Evolutionary conservation across 306 rosid genomes (phyloP).

Genomic region (Potentilla sterilis): DNA sequence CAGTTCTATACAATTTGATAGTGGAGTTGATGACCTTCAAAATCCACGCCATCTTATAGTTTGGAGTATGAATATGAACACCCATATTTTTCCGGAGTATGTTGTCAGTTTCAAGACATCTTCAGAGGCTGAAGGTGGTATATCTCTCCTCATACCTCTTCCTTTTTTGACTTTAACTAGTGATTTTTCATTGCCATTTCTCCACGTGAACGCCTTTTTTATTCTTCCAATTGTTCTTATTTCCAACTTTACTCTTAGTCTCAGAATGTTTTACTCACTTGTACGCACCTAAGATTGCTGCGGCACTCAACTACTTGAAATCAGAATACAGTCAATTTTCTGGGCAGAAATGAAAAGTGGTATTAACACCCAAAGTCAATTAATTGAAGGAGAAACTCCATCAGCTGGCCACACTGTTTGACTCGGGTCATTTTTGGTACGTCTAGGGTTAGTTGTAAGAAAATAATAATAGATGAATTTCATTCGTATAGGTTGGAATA

Average conservation of each 20-base stretch:
- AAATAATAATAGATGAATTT: not conserved
- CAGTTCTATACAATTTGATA: conserved; percentile 31
- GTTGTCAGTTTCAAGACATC: conserved; percentile 32
- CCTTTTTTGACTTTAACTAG: not conserved
- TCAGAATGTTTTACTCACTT: not conserved
- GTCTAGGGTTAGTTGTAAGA: not conserved
- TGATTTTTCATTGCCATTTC: too few species aligned
- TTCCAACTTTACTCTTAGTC: too few species aligned
- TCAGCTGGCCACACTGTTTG: not conserved
- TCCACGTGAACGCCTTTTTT: not conserved
- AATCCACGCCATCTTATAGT: conserved; percentile 31
- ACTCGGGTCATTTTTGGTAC: not conserved
- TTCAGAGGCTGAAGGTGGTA: conserved; percentile 22
- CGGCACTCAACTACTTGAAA: not conserved
- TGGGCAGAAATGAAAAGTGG: not conserved
- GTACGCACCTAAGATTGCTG: not conserved
- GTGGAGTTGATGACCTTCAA: conserved; percentile 37
- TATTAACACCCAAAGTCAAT: not conserved
- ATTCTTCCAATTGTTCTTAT: not conserved
- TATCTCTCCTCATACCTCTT: conserved; percentile 13
- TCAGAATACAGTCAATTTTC: not conserved
- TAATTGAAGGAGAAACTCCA: not conserved
- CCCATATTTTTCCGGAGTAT: conserved; percentile 35
- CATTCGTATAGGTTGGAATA: not conserved
- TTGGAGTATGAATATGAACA: conserved; percentile 28